Evolutionary conservation across 768 basidiomycete genomes (phyloP).

Genomic region (Boletus subparvulus): DNA sequence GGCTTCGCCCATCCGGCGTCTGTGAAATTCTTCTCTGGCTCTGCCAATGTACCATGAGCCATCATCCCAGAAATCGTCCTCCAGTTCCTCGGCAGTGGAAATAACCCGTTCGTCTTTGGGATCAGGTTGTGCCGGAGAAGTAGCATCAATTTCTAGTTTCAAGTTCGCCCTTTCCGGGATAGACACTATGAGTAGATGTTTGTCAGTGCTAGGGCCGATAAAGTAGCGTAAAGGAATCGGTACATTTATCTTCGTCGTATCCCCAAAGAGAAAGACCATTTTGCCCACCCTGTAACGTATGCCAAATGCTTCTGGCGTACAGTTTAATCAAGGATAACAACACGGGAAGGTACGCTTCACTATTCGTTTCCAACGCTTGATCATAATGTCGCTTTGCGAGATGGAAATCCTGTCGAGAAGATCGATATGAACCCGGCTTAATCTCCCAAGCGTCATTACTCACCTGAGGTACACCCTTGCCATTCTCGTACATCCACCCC

Average conservation of each 20-base stretch:
- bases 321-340: conserved; percentile 78
- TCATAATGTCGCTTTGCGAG: conserved; percentile 97
- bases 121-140: conserved; percentile 8
- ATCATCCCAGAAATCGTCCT: conserved; percentile 41
- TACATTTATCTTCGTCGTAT: conserved; percentile 49
- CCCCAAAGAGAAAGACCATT: conserved; percentile 69
- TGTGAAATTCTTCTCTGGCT: conserved; percentile 74
- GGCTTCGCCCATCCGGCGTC: conserved; percentile 47
- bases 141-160: conserved; percentile 28
- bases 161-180: conserved; percentile 19
- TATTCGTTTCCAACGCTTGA: conserved; percentile 80
- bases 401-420: conserved; percentile 74
- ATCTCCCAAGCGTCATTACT: conserved; percentile 7
- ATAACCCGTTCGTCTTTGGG: conserved; percentile 1
- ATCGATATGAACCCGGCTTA: background rate
- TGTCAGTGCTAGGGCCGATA: conserved; percentile 7
- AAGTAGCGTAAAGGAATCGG: background rate
- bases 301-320: conserved; percentile 81
- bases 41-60: conserved; percentile 83
- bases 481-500: conserved; percentile 99
- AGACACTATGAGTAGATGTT: conserved; percentile 15
- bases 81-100: conserved; percentile 24
- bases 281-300: conserved; percentile 69
- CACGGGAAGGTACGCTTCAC: conserved; percentile 88
- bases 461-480: conserved; percentile 86